Conservation (phyloP, 352 stramenopile species). For the Phytophthora pini region DNA sequence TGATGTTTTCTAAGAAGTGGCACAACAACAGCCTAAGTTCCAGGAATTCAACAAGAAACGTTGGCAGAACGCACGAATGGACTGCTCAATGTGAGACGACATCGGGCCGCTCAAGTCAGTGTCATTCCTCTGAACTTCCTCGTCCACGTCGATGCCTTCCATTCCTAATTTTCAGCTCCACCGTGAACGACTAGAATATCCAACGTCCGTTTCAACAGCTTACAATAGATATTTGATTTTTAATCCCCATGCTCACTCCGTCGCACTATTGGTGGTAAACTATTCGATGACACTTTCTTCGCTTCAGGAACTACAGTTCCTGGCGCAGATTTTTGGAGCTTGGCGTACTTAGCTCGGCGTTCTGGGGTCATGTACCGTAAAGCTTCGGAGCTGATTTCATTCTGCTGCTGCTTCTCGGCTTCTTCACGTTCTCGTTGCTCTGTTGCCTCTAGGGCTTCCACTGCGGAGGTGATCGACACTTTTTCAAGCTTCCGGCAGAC, state of each 20-base stretch:
- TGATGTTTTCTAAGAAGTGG: constrained; percentile 11
- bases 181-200: constrained; percentile 15
- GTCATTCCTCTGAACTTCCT: constrained; percentile 32
- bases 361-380: constrained; percentile 36
- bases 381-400: constrained; percentile 24
- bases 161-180: constrained; percentile 6
- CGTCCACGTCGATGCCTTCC: constrained; percentile 21
- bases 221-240: constrained; percentile 4
- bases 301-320: background rate
- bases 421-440: constrained; percentile 27
- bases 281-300: constrained; percentile 36
- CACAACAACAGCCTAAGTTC: background rate
- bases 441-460: constrained; percentile 22
- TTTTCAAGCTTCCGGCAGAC: constrained; percentile 52
- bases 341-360: constrained; percentile 32
- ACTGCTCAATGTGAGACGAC: constrained; percentile 41
- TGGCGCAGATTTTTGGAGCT: constrained; percentile 17
- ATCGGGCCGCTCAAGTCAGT: constrained; percentile 25
- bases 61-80: constrained; percentile 27
- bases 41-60: background rate
- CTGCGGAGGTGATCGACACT: constrained; percentile 19
- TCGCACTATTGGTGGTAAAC: constrained; percentile 36
- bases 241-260: constrained; percentile 36
- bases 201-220: constrained; percentile 29
- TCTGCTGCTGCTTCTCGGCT: constrained; percentile 23